Evolutionary conservation across 345 rosid species (phyloP), one percentile per base, ranked within the genome.

Genomic region (Citrus maxima): DNA sequence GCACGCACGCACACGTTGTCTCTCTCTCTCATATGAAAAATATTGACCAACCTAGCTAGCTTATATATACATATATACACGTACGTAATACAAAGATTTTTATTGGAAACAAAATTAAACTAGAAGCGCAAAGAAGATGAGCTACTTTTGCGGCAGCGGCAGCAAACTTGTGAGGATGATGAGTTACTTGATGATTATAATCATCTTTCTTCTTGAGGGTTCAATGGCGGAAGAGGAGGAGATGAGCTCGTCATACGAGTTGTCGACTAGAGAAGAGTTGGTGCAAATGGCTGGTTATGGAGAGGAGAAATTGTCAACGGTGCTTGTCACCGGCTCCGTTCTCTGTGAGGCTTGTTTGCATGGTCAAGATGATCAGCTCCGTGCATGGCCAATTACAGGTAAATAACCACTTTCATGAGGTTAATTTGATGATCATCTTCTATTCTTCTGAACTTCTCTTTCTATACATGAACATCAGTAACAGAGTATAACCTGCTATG

Each of bases 241-340:
- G 9, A 80, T 34, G 21, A 73, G 77, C 18, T 60, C 61, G 8
- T 13, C 83, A 1, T 55, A 67, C 22, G 81, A 76, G 71, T 30
- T 54, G 2, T 80, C 82, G 35, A 86, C 83, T 78, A 86, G 89
- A 60, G 91, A 88, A 34, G 95, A 91, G 70, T 59, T 90, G 90
- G 87, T 83, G 79, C 79, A 86, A 30, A 72, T 86, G 83, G 95
- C 92, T 22, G 95, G 95, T 13, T 90, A 91, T 18, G 95, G 95
- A 7, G 90, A 90, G 81, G 89, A 86, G 67, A 91, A 87, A 87
- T 85, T 91, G 12, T 91, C 95, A 4, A 88, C 90, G 34, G 88
- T 90, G 35, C 64, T 90, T 3, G 81, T 88, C 68, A 80, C 91
- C 5, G 95, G 95, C 16, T 60, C 90, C 2, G 80, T 90, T 60